Evolutionary conservation across 2,329 filamentous ascomycete species (phyloP), one percentile per base, ranked within the genome.

Genomic region (Aspergillus jensenii): DNA sequence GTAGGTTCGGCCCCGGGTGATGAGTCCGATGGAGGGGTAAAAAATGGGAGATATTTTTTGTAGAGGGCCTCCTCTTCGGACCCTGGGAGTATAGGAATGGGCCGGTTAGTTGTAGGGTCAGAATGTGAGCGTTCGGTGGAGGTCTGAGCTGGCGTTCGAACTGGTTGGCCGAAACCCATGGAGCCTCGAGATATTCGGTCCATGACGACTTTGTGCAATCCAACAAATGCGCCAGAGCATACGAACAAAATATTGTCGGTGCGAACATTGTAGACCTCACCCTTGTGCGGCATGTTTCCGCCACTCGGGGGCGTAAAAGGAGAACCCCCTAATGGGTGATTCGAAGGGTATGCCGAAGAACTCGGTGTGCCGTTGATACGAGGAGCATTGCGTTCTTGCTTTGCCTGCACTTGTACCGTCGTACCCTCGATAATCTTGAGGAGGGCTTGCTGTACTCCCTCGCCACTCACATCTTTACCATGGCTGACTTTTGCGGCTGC

Each of bases 161-260:
- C 84, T 21, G 89, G 87, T 4, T 93, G 92, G 5, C 93, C 93
- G 67, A 99, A 99, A 0, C 95, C 95, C 65, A 99, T 93, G 3
- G 90, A 90, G 11, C 87, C 86, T 69, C 90, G 91, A 12, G 91
- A 89, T 45, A 98, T 88, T n/a, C 95, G 87, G 58, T 92, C 89
- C 59, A 96, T 81, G 49, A 99, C 85, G 35, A 89, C 84, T 72
- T 96, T 96, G 68, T 97, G 91, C 1, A 98, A 81, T 2, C 93
- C 93, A 37, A 96, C 90, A 71, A 99, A 99, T 17, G 95, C 95
- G 17, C 95, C 95, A 12, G 93, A 96, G 73, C 95, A 96, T 43
- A 99, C 92, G 76, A 99, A 99, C 27, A 99, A 84, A 59, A 99
- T 98, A 67, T 98, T 97, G 63, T 92, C 93, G 0, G 95, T 99